phyloP scores from a whole-genome alignment of 2,329 filamentous ascomycete genomes.

The Herpotrichia juniperi region DNA sequence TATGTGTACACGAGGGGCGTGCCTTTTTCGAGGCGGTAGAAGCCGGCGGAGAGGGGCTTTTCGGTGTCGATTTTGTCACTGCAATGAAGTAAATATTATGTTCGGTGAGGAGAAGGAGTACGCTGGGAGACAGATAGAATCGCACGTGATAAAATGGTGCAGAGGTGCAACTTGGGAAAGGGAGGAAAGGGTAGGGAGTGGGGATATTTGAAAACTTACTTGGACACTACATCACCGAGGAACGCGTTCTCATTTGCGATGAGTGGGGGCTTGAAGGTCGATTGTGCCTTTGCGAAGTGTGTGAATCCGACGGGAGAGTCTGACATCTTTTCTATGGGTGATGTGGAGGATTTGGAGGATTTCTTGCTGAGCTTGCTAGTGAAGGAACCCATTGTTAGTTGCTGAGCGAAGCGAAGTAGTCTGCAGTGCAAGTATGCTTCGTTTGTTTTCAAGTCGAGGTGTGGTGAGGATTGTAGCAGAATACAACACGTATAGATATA shows the following conservation, averaged over 20 bases:
- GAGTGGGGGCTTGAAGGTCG: slow-evolving; percentile 66
- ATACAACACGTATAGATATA: background rate
- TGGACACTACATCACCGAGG: slow-evolving; percentile 66
- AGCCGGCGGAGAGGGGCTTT: slow-evolving; percentile 66
- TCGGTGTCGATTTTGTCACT: slow-evolving; percentile 62
- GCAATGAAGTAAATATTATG: background rate
- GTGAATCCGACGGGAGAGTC: slow-evolving; percentile 47
- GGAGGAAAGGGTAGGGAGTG: too few relatives aligned
- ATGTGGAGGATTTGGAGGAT: slow-evolving; percentile 5
- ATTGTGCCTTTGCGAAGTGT: slow-evolving; percentile 65
- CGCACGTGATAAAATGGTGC: background rate
- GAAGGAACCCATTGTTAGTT: slow-evolving; percentile 15
- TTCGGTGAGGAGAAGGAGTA: slow-evolving; percentile 6
- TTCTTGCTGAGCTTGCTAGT: slow-evolving; percentile 22
- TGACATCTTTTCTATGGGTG: slow-evolving; percentile 24
- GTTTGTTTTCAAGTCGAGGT: too few relatives aligned
- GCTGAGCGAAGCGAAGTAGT: background rate
- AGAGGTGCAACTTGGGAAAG: background rate
- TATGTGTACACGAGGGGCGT: slow-evolving; percentile 72
- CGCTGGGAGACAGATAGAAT: background rate
- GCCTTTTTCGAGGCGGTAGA: slow-evolving; percentile 72
- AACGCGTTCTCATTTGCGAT: slow-evolving; percentile 73
- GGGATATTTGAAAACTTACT: slow-evolving; percentile 43
- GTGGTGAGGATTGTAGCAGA: background rate
- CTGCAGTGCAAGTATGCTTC: too few relatives aligned